Conservation (phyloP, 306 rosid genomes). For the Sophora flavescens region DNA sequence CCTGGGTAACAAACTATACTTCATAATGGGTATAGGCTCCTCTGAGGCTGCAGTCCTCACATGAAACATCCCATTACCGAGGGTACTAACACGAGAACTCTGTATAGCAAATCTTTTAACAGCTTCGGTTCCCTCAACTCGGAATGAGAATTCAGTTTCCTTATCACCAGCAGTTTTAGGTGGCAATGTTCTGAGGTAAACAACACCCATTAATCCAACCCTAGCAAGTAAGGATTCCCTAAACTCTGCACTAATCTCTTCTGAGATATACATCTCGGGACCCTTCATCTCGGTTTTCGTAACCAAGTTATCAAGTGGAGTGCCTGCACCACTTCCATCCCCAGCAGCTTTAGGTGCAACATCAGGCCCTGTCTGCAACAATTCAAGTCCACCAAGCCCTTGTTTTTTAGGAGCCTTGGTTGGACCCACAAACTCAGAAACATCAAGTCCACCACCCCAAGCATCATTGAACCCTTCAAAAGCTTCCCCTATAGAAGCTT, state of each 20-base stretch:
- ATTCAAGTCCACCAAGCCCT: slow-evolving; percentile 96
- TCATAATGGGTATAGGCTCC: slow-evolving; percentile 86
- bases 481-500: slow-evolving; percentile 80
- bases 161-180: slow-evolving; percentile 74
- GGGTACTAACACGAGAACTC: slow-evolving; percentile 79
- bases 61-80: slow-evolving; percentile 90
- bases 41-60: slow-evolving; percentile 75
- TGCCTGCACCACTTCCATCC: slow-evolving; percentile 58
- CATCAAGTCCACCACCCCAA: slow-evolving; percentile 98
- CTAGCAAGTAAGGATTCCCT: slow-evolving; percentile 92
- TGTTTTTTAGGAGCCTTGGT: slow-evolving; percentile 62
- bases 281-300: slow-evolving; percentile 83
- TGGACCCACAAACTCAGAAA: slow-evolving; percentile 82
- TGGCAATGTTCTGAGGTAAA: slow-evolving; percentile 86
- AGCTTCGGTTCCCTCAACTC: slow-evolving; percentile 71
- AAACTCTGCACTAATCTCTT: slow-evolving; percentile 87
- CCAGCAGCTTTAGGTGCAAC: slow-evolving; percentile 58
- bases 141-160: slow-evolving; percentile 95
- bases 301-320: slow-evolving; percentile 73
- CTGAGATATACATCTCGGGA: slow-evolving; percentile 85
- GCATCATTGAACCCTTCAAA: slow-evolving; percentile 91
- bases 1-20: slow-evolving; percentile 82
- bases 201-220: slow-evolving; percentile 83
- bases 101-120: slow-evolving; percentile 89
- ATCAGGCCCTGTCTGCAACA: slow-evolving; percentile 80